Percentiles rank a stretch among this genome's conserved stretches.
phyloP scores from a whole-genome alignment of 2,329 filamentous ascomycete species.

The Cadophora malorum region DNA sequence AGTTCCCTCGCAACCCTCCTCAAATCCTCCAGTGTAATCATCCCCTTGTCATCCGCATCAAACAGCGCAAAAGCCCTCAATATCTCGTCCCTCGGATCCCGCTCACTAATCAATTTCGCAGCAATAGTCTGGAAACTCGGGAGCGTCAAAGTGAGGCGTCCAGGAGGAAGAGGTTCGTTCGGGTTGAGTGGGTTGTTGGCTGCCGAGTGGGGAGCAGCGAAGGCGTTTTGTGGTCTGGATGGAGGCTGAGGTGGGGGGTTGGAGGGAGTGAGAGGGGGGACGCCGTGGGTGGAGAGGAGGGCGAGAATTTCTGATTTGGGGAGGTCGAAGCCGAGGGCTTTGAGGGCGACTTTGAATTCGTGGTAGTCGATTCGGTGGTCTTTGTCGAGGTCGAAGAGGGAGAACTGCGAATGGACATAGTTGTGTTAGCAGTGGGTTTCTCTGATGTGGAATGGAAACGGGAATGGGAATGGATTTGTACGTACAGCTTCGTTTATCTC shows the following conservation, averaged over 20 bases:
- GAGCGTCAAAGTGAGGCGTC: conserved; percentile 70
- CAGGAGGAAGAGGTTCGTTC: conserved; percentile 56
- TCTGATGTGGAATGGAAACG: no score
- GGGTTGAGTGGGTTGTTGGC: conserved; percentile 47
- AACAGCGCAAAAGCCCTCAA: conserved; percentile 91
- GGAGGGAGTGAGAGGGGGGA: conserved; percentile 59
- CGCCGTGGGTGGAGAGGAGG: conserved; percentile 81
- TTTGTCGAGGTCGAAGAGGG: conserved; percentile 95
- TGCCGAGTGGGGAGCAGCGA: not conserved
- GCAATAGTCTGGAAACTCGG: conserved; percentile 77
- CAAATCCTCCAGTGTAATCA: conserved; percentile 88
- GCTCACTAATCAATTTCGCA: conserved; percentile 77
- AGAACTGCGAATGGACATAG: conserved; percentile 65
- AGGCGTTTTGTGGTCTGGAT: conserved; percentile 37
- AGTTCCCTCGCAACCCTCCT: conserved; percentile 87
- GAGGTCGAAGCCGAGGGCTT: conserved; percentile 92
- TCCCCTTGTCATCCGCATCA: conserved; percentile 89
- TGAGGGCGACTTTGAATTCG: conserved; percentile 95
- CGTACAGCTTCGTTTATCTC: conserved; percentile 93
- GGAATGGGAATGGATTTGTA: conserved; percentile 37
- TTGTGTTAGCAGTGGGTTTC: not conserved
- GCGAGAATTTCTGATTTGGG: conserved; percentile 84
- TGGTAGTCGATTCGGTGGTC: conserved; percentile 96
- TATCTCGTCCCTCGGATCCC: conserved; percentile 91
- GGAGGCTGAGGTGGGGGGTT: conserved; percentile 50